Evolutionary conservation across 2,329 filamentous ascomycete species (phyloP), one percentile per base, ranked within the genome.

Genomic region (Pseudovirgaria hyperparasitica): DNA sequence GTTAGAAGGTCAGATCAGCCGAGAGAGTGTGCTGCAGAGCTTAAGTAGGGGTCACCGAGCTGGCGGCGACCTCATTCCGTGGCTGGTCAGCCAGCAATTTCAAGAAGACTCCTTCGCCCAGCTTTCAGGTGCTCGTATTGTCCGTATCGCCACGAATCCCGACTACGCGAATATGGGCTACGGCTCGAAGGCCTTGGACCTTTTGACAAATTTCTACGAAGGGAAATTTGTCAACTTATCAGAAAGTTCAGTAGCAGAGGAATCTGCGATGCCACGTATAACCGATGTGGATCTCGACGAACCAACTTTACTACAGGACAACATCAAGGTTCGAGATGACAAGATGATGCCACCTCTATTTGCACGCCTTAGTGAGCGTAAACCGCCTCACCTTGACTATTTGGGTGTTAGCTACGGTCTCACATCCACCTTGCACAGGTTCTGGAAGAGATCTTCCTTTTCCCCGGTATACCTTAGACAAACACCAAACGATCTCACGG

Each of bases 81-180:
- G 90, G 90, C 70, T 96, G 17, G 82, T 98, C 36, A 92, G 84
- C 50, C 86, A 96, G 50, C 90, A 98, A 50, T 98, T 93, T 62
- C 90, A 96, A 48, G 90, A 98, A 43, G 84, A 92, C 39, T 85
- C 94, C 39, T 98, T 98, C 50, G 90, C 87, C 9, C 77, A 81
- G 21, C 67, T 98, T 1, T 96, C 87, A 9, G 92, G 90, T 30
- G 90, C 87, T 18, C 74, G 90, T 34, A 63, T 98, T 24, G 87
- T 98, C 10, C 75, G 90, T 25, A 96, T 98, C 44, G 90, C 92
- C 12, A 94, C 90, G 1, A 92, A 94, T 50, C 90, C 92, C 0
- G 86, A 96, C 40, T 94, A 93, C 42, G 66, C 79, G 27, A 72
- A 69, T 24, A 93, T 92, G 82, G 90, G 92, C 14, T 98, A 98